These are phyloP conservation scores for Astrephomene gubernaculifera DNA, from an alignment of 139 green algal species.

Conservation along the genomic window DNA sequence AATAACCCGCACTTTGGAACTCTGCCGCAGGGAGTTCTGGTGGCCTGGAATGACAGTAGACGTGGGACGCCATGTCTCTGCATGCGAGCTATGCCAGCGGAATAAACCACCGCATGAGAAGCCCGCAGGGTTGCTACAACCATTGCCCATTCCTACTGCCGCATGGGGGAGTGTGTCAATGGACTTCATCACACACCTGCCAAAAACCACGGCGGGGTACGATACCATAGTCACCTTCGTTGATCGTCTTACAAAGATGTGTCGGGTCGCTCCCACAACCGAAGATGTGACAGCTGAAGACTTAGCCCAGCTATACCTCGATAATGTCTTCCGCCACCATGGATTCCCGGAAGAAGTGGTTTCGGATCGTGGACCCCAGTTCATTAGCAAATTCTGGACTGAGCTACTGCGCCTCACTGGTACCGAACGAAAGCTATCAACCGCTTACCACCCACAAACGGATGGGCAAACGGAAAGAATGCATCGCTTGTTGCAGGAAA, in stretches of 20 bases:
- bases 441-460: too few species aligned
- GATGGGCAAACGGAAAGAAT: slow-evolving; percentile 79
- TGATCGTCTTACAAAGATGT: slow-evolving; percentile 61
- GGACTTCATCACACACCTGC: slow-evolving; percentile 53
- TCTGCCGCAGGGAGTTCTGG: not conserved
- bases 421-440: not conserved
- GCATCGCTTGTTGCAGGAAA: slow-evolving; percentile 69
- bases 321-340: slow-evolving; percentile 43
- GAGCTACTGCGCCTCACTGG: not conserved
- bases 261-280: slow-evolving; percentile 30
- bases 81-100: slow-evolving; percentile 35
- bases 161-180: slow-evolving; percentile 50
- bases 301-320: slow-evolving; percentile 51
- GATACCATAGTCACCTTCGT: slow-evolving; percentile 58
- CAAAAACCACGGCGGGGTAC: slow-evolving; percentile 33
- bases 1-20: not conserved
- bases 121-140: slow-evolving; percentile 34
- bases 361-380: slow-evolving; percentile 49
- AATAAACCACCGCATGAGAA: slow-evolving; percentile 40
- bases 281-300: not conserved
- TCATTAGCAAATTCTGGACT: slow-evolving; percentile 52
- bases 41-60: not conserved
- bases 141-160: slow-evolving; percentile 34
- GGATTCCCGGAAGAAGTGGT: slow-evolving; percentile 43
- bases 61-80: not conserved